Evolutionary conservation across 148 eudicot species (phyloP).

Genomic region (Vaccinium darrowii): DNA sequence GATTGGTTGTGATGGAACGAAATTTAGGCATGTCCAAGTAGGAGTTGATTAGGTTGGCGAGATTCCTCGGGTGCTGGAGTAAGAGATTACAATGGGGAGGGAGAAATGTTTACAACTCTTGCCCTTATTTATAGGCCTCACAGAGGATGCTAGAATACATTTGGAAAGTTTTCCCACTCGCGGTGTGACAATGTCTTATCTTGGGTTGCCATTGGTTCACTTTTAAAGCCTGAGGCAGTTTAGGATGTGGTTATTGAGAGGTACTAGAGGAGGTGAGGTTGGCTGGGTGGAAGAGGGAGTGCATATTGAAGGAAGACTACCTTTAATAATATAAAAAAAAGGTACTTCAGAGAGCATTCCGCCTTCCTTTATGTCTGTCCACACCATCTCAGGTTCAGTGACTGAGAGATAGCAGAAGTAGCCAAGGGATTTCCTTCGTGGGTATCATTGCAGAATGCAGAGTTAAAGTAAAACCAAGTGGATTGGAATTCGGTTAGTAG

Average conservation of each 20-base stretch:
- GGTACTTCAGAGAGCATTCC: not conserved
- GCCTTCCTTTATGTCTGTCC: not conserved
- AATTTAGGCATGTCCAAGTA: not conserved
- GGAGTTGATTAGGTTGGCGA: not conserved
- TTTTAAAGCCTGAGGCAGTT: not conserved
- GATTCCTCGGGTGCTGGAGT: not conserved
- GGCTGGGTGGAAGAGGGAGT: not conserved
- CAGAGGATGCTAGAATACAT: not conserved
- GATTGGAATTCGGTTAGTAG: not conserved
- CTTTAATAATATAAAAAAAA: not conserved
- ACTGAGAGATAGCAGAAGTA: not conserved
- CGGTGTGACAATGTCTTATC: not conserved
- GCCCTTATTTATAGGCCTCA: too few relatives aligned
- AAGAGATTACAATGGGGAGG: too few relatives aligned
- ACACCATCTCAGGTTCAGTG: not conserved
- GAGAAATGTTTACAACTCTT: too few relatives aligned
- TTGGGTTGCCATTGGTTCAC: not conserved
- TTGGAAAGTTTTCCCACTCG: not conserved
- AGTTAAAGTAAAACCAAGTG: not conserved
- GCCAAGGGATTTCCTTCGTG: not conserved
- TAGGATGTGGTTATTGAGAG: not conserved
- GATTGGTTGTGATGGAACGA: not conserved
- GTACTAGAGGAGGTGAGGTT: not conserved
- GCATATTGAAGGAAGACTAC: not conserved
- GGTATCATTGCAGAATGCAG: not conserved